Percentiles rank a stretch among this genome's conserved stretches.
Conservation (phyloP, 371 early-diverging fungal genomes). For the Sporodiniella umbellata region DNA sequence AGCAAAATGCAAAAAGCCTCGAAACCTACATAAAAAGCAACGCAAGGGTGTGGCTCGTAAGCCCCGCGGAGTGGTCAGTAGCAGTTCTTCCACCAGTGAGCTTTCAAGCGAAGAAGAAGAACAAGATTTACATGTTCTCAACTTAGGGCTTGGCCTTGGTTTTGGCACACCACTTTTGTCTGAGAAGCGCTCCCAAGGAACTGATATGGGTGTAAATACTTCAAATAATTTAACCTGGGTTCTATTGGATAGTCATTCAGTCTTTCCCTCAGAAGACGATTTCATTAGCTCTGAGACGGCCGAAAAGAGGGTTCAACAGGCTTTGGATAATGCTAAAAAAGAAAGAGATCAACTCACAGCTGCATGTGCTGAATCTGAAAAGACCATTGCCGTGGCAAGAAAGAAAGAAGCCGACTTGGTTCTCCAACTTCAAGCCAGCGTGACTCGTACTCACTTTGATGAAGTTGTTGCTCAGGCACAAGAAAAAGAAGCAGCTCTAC, state of each 20-base stretch:
- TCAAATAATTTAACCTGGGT: not conserved
- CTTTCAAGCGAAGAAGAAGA: not conserved
- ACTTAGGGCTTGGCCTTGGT: not conserved
- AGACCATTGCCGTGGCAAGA: not conserved
- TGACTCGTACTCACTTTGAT: too few relatives aligned
- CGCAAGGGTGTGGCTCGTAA: constrained; percentile 18
- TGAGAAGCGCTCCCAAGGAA: constrained; percentile 17
- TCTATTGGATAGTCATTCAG: not conserved
- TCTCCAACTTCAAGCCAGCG: too few relatives aligned
- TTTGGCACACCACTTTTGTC: constrained; percentile 17
- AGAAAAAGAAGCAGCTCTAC: not conserved
- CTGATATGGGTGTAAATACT: constrained; percentile 23
- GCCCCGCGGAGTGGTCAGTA: constrained; percentile 16
- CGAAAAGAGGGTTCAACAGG: not conserved
- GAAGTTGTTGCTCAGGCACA: too few relatives aligned
- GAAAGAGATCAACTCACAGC: not conserved
- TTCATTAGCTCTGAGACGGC: not conserved
- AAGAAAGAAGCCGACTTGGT: too few relatives aligned
- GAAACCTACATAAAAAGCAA: constrained; percentile 2
- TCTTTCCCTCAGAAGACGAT: not conserved
- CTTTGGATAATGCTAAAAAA: not conserved
- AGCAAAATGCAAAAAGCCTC: constrained; percentile 9
- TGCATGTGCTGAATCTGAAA: not conserved
- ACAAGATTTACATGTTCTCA: not conserved
- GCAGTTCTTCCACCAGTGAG: constrained; percentile 3